Evolutionary conservation across 805 yeast genomes (phyloP), one percentile per base, ranked within the genome.

Genomic region (Teunomyces barrocoloradensis): DNA sequence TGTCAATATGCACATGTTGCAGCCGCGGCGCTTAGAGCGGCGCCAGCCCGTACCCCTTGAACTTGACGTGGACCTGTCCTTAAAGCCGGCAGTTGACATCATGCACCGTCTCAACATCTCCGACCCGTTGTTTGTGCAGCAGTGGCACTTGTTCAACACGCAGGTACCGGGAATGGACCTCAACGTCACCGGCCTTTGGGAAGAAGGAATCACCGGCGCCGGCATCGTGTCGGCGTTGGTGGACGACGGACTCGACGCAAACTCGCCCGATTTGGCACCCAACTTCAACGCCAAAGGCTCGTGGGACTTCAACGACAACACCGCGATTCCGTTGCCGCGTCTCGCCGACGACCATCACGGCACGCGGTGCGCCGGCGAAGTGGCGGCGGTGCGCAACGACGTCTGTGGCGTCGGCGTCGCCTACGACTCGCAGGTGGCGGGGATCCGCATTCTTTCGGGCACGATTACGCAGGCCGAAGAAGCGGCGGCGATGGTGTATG

Each of bases 341-440:
- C 74, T 92, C 25, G 65, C 57, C 6, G 96, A 87, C 63, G 99
- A 94, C 64, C 83, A 84, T 56, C 99, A 94, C 64, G 99, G 99
- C 5, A 94, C 99, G 0, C 74, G 99, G 54, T 94, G 99, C 71
- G 98, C 99, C 2, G 98, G 97, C 33, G 99, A 94, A 66, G 87
- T 94, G 48, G 97, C 97, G 0, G 89, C 88, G 3, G 94, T 85
- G 2, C 90, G 81, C 44, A 92, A 94, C 64, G 86, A 81, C 27
- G 84, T 75, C 17, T 94, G 99, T 68, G 99, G 99, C n/a, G 77
- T 94, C 5, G 99, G 99, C 40, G 96, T 91, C n/a, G 98, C 97
- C 0, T 90, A 80, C 57, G 80, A 81, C 48, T 82, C 96, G 3
- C 80, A 85, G 57, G 96, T 94, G 2, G 78, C 96, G 1, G 99